phyloP scores from a whole-genome alignment of 768 basidiomycete species.

The Trametes gibbosa region DNA sequence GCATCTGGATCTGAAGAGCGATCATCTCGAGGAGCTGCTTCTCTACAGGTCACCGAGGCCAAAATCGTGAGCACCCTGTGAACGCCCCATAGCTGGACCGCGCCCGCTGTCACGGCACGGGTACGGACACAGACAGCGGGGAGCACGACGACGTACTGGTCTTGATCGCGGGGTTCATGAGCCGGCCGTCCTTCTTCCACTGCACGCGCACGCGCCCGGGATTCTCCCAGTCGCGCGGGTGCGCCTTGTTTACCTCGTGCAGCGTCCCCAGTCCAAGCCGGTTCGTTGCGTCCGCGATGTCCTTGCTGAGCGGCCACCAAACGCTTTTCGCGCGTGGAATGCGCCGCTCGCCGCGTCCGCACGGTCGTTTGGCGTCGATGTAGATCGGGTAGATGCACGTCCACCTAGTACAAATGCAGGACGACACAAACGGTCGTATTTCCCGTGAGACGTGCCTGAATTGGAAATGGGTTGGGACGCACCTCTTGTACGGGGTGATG shows the following conservation, averaged over 20 bases:
- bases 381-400: constrained; percentile 96
- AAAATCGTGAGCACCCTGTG: neutral
- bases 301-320: constrained; percentile 95
- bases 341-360: constrained; percentile 78
- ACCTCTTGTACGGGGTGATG: constrained; percentile 84
- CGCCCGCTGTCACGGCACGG: no score
- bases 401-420: constrained; percentile 57
- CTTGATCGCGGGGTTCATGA: constrained; percentile 66
- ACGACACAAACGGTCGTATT: neutral
- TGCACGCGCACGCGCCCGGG: constrained; percentile 93
- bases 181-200: constrained; percentile 77
- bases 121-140: no score
- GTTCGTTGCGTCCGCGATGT: constrained; percentile 82
- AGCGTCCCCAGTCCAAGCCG: constrained; percentile 75
- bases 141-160: constrained; percentile 52
- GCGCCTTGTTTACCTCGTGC: constrained; percentile 86
- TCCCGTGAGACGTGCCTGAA: neutral
- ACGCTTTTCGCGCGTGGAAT: constrained; percentile 75
- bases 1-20: constrained; percentile 65
- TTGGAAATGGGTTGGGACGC: constrained; percentile 29
- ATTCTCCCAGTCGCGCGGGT: constrained; percentile 98
- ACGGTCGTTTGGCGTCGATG: constrained; percentile 91
- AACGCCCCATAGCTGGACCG: neutral
- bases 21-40: constrained; percentile 77
- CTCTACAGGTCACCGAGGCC: constrained; percentile 44